These are phyloP conservation scores for Aspergillus quadrilineatus DNA, from an alignment of 2,329 filamentous ascomycete species.

Conservation along the genomic window DNA sequence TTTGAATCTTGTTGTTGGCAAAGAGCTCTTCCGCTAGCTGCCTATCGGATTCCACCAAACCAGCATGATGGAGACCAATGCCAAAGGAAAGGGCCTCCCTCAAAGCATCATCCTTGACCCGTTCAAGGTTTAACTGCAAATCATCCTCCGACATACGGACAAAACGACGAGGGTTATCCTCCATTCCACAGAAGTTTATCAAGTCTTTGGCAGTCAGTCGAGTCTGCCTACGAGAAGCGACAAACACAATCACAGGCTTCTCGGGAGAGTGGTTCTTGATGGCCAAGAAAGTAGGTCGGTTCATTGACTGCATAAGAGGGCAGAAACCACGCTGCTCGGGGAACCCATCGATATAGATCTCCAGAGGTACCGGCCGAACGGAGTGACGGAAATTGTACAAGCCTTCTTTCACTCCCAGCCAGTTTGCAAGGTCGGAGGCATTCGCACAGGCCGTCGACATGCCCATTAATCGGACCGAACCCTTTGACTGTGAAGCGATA, in stretches of 20 bases:
- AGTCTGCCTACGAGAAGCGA: constrained; percentile 91
- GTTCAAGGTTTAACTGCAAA: constrained; percentile 77
- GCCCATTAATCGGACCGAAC: constrained; percentile 83
- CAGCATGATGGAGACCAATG: constrained; percentile 94
- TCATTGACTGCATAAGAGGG: constrained; percentile 98
- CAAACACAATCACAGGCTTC: constrained; percentile 97
- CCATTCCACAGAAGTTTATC: constrained; percentile 97
- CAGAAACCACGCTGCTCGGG: constrained; percentile 94
- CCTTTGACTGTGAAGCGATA: constrained; percentile 90
- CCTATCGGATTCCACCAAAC: constrained; percentile 90
- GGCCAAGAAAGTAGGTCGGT: constrained; percentile 90
- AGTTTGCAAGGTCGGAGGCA: constrained; percentile 88
- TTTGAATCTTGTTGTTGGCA: constrained; percentile 96
- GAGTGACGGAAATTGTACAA: constrained; percentile 98
- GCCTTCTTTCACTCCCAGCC: constrained; percentile 93
- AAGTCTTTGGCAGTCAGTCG: constrained; percentile 92
- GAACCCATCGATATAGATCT: constrained; percentile 97
- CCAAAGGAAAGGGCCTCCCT: constrained; percentile 95
- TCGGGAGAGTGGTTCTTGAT: constrained; percentile 95
- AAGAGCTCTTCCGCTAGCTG: constrained; percentile 92
- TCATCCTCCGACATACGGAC: constrained; percentile 94
- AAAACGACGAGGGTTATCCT: constrained; percentile 93
- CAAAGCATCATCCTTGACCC: constrained; percentile 89
- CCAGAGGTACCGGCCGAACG: constrained; percentile 89
- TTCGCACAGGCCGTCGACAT: constrained; percentile 99